These are phyloP conservation scores for Nakaseomyces uthaithaninus DNA, from an alignment of 1,139 yeast species.

Conservation along the genomic window DNA sequence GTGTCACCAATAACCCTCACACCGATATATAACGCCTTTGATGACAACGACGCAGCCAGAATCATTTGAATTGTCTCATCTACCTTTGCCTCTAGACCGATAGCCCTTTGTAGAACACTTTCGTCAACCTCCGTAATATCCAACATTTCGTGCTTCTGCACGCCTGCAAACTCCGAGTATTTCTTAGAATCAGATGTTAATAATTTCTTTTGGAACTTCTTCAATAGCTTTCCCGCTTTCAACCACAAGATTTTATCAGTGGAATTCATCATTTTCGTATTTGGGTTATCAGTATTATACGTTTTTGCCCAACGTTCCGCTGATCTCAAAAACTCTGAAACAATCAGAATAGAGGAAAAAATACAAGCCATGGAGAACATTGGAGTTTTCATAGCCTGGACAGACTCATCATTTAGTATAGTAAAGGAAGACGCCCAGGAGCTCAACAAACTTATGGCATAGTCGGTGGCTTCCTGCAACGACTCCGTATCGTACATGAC, in stretches of 20 bases:
- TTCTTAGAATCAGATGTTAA: constrained; percentile 39
- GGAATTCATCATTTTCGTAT: constrained; percentile 26
- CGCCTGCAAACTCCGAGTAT: constrained; percentile 48
- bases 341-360: constrained; percentile 50
- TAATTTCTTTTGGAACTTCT: constrained; percentile 49
- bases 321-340: constrained; percentile 52
- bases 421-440: constrained; percentile 65
- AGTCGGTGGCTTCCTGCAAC: constrained; percentile 49
- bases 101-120: constrained; percentile 37
- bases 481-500: constrained; percentile 36
- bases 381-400: constrained; percentile 62
- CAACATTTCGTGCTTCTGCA: constrained; percentile 48
- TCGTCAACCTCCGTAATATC: constrained; percentile 43
- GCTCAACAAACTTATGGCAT: constrained; percentile 51
- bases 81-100: constrained; percentile 37
- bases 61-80: constrained; percentile 39
- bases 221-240: constrained; percentile 37
- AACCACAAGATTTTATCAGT: constrained; percentile 35
- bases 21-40: constrained; percentile 54
- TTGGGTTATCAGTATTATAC: constrained; percentile 20
- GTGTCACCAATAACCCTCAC: constrained; percentile 70
- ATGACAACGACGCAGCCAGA: constrained; percentile 43
- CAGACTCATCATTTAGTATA: constrained; percentile 52
- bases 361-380: constrained; percentile 64
- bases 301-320: constrained; percentile 46